These are phyloP conservation scores for Ogataea nonfermentans DNA, from an alignment of 805 yeast genomes.

Conservation along the genomic window DNA sequence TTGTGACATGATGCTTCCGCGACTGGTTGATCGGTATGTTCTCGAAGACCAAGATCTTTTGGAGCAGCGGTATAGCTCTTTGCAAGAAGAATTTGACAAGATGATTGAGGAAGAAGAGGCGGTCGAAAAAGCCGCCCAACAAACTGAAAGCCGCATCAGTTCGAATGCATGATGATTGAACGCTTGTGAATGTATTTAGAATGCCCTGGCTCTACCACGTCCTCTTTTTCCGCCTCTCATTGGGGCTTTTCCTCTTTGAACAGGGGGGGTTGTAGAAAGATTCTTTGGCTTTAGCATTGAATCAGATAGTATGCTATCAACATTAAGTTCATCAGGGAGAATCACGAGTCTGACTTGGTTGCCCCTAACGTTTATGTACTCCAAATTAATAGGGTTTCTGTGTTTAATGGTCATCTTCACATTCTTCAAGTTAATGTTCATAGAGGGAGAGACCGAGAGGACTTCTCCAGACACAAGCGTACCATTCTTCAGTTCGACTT, in stretches of 20 bases:
- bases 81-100: conserved; percentile 35
- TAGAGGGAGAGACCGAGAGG: conserved; percentile 80
- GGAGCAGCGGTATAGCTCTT: conserved; percentile 38
- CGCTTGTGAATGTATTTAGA: conserved; percentile 16
- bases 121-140: neutral
- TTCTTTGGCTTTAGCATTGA: conserved; percentile 41
- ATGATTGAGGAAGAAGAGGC: conserved; percentile 22
- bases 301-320: conserved; percentile 61
- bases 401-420: conserved; percentile 74
- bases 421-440: conserved; percentile 82
- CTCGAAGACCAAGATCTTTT: conserved; percentile 44
- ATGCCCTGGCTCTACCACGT: conserved; percentile 34
- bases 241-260: conserved; percentile 18
- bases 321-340: conserved; percentile 80
- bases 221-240: conserved; percentile 32
- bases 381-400: conserved; percentile 67
- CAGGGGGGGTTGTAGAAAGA: conserved; percentile 45
- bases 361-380: conserved; percentile 83
- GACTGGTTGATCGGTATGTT: conserved; percentile 43
- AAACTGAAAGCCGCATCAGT: neutral
- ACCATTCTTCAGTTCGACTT: conserved; percentile 90
- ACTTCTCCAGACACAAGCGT: conserved; percentile 82
- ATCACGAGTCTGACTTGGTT: conserved; percentile 81
- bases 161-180: too few relatives aligned
- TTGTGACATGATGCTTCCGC: conserved; percentile 72